Percentiles rank a stretch among this genome's conserved stretches.
Evolutionary conservation across 2,329 filamentous ascomycete species (phyloP).

Genomic region (Stagonosporopsis vannaccii): DNA sequence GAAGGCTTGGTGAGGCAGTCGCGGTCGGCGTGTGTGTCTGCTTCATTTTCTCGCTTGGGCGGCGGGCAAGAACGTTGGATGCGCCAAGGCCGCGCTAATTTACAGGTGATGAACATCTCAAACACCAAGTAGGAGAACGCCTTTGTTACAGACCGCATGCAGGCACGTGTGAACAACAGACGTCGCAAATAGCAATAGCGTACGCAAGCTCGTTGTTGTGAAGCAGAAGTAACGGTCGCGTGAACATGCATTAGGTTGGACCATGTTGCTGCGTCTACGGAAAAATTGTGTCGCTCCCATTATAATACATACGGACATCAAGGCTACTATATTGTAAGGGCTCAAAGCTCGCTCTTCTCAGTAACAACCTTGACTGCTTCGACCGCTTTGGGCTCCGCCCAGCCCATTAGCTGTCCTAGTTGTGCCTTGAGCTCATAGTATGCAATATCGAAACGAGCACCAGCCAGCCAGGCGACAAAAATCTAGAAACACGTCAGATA

Average conservation of each 20-base stretch:
- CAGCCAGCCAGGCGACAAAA: slow-evolving; percentile 77
- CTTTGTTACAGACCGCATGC: slow-evolving; percentile 10
- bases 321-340: slow-evolving; percentile 3
- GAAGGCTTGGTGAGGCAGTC: slow-evolving; percentile 21
- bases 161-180: slow-evolving; percentile 7
- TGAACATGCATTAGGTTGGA: slow-evolving; percentile 37
- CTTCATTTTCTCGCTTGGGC: slow-evolving; percentile 31
- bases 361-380: slow-evolving; percentile 33
- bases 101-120: slow-evolving; percentile 1
- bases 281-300: slow-evolving; percentile 27
- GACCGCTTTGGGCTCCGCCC: slow-evolving; percentile 21
- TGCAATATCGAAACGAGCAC: slow-evolving; percentile 81
- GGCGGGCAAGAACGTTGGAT: slow-evolving; percentile 30
- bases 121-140: slow-evolving; percentile 11
- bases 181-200: slow-evolving; percentile 1
- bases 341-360: slow-evolving; percentile 54
- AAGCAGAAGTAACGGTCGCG: background rate
- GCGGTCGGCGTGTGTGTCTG: slow-evolving; percentile 28
- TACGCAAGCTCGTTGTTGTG: background rate
- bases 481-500: slow-evolving; percentile 62
- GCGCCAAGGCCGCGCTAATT: slow-evolving; percentile 17
- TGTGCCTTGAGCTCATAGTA: slow-evolving; percentile 63
- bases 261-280: slow-evolving; percentile 15
- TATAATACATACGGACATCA: slow-evolving; percentile 43
- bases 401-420: slow-evolving; percentile 50